Conservation (phyloP, 768 basidiomycete genomes). For the Royoungia palumana region DNA sequence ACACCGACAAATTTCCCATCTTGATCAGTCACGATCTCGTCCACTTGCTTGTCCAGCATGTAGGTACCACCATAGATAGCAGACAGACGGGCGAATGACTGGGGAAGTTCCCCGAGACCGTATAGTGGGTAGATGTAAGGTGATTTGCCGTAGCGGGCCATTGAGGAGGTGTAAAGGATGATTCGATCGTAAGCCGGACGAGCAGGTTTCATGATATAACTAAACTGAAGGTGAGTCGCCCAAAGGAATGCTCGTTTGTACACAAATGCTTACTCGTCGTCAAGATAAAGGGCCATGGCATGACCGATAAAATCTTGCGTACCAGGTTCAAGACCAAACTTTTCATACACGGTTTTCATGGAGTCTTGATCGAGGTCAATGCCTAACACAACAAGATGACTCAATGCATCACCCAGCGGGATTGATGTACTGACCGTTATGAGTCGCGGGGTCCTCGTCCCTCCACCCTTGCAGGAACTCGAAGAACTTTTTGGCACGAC, state of each 20-base stretch:
- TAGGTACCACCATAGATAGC: slow-evolving; percentile 99
- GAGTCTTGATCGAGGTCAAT: slow-evolving; percentile 84
- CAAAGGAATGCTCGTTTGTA: background rate
- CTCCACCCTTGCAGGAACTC: slow-evolving; percentile 94
- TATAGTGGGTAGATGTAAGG: slow-evolving; percentile 99
- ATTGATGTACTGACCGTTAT: slow-evolving; percentile 67
- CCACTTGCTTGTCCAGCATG: slow-evolving; percentile 96
- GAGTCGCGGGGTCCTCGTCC: slow-evolving; percentile 93
- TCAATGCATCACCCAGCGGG: background rate
- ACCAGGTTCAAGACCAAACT: slow-evolving; percentile 94
- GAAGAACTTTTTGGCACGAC: slow-evolving; percentile 98
- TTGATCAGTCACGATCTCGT: slow-evolving; percentile 81
- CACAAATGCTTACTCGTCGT: slow-evolving; percentile 76
- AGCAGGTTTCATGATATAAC: slow-evolving; percentile 91
- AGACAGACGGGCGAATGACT: slow-evolving; percentile 95
- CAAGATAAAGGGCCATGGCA: slow-evolving; percentile 97
- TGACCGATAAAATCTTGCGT: slow-evolving; percentile 99
- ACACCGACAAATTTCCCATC: slow-evolving; percentile 94
- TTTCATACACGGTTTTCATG: slow-evolving; percentile 94
- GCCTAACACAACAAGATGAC: slow-evolving; percentile 42
- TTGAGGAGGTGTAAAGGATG: slow-evolving; percentile 94
- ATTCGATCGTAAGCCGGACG: slow-evolving; percentile 91
- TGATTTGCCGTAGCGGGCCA: slow-evolving; percentile 99
- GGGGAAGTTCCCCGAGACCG: slow-evolving; percentile 97
- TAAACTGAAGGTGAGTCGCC: slow-evolving; percentile 32